Base-by-base conservation (phyloP, 192 early-diverging fungal genomes). In the Backusella psychrophila region DNA sequence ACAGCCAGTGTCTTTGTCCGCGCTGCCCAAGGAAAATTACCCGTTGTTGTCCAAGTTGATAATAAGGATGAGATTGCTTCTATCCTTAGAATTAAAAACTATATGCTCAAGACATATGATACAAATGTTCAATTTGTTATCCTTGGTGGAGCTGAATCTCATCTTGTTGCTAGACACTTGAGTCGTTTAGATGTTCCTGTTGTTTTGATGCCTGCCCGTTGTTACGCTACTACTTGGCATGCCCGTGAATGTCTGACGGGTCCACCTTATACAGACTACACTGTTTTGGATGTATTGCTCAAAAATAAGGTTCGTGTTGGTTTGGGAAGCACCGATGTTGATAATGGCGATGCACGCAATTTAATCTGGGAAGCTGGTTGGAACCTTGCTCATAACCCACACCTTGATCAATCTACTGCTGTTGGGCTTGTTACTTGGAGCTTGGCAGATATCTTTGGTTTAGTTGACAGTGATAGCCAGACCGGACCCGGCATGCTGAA, bases 401-500 rank as follows among this genome's bases (percentile, higher is more conserved):
- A 79, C 7, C 63, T 89, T 35, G 66, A 80, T 9, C 87, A 82
- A 66, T 83, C 81, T 65, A 87, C 93, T 33, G 90, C 92, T 36
- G 85, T 94, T n/a, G 93, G 89, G 2, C 82, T 89, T 41, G 88
- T 94, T 23, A 91, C 91, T 59, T 94, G 93, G 94, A 90, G 89
- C 70, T 85, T 93, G 53, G 93, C 89, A 21, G 79, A 91, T 33
- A 91, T 92, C 42, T 86, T 91, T 63, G 89, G 88, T 36, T 77
- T 91, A n/a, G 19, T 59, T 21, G 75, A 74, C 26, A 49, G 29
- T 3, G 31, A 41, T 2, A 78, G 46, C 44, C 73, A 29, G 4
- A 52, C 19, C 23, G 79, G 36, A 74, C 84, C 66, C 26, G 80
- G 77, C 26, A 42, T 53, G 2, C 33, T 76, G 6, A 41, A 75